A percentile compares a stretch with the other conserved stretches of the same genome.
These are phyloP conservation scores for Leccinum aurantiacum DNA, from an alignment of 768 basidiomycete genomes.

Conservation along the genomic window DNA sequence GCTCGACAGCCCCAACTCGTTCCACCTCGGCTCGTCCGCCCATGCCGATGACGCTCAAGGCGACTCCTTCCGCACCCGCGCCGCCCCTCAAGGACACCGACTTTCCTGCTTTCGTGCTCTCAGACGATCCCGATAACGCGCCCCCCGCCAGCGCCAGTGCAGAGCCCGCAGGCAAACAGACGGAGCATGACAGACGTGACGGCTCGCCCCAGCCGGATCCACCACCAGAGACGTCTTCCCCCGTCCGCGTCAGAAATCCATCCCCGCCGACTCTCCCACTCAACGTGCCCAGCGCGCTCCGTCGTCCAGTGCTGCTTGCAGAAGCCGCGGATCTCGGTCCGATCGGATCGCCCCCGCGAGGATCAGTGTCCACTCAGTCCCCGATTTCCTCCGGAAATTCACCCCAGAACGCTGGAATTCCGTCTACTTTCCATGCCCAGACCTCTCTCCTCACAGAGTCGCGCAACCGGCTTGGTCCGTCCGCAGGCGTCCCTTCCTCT, in stretches of 20 bases:
- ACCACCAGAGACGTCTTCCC: conserved; percentile 12
- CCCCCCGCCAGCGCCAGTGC: conserved; percentile 3
- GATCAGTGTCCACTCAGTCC: conserved; percentile 50
- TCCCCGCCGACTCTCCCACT: conserved; percentile 55
- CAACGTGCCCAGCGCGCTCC: conserved; percentile 49
- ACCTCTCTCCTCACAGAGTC: conserved; percentile 45
- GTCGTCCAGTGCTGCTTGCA: conserved; percentile 39
- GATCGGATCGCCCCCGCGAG: conserved; percentile 74
- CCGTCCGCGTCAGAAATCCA: conserved; percentile 26
- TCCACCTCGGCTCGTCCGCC: conserved; percentile 51
- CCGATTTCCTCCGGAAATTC: conserved; percentile 41
- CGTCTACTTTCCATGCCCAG: conserved; percentile 78
- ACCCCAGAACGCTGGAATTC: conserved; percentile 43
- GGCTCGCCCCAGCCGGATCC: conserved; percentile 8
- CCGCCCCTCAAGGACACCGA: conserved; percentile 76
- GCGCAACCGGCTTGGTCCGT: conserved; percentile 31
- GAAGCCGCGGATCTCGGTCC: conserved; percentile 67
- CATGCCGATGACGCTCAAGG: conserved; percentile 68
- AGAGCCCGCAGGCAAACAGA: background rate
- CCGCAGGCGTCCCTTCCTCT: conserved; percentile 59
- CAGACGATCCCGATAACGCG: conserved; percentile 51
- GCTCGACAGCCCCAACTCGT: conserved; percentile 71
- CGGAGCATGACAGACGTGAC: conserved; percentile 14
- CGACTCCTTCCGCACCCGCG: conserved; percentile 74
- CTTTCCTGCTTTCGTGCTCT: conserved; percentile 63